Conservation (phyloP, 2,329 filamentous ascomycete genomes). For the Pseudogymnoascus sp. region DNA sequence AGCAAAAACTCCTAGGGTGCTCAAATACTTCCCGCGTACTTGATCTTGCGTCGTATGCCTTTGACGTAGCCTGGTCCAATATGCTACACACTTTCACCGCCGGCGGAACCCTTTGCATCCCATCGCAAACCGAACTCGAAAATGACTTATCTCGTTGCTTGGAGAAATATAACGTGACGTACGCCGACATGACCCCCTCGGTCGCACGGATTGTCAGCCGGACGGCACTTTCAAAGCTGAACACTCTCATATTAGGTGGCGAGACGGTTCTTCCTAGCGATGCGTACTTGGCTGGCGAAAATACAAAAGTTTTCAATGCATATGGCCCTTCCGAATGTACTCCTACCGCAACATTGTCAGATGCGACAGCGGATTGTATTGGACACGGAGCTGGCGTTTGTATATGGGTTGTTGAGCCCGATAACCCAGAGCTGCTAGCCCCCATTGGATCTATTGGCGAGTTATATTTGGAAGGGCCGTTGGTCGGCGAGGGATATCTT, state of each 20-base stretch:
- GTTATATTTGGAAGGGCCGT: slow-evolving; percentile 32
- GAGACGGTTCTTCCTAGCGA: slow-evolving; percentile 63
- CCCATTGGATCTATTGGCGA: slow-evolving; percentile 9
- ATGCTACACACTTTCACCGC: slow-evolving; percentile 8
- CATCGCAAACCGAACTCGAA: slow-evolving; percentile 57
- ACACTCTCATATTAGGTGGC: slow-evolving; percentile 75
- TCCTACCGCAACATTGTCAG: slow-evolving; percentile 50
- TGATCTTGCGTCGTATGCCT: slow-evolving; percentile 12
- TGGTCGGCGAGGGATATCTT: slow-evolving; percentile 52
- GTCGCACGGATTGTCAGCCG: slow-evolving; percentile 80
- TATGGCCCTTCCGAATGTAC: slow-evolving; percentile 85
- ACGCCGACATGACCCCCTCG: slow-evolving; percentile 19
- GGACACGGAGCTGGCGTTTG: slow-evolving; percentile 1
- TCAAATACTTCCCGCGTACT: slow-evolving; percentile 10
- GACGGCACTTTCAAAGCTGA: slow-evolving; percentile 64
- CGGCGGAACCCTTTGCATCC: slow-evolving; percentile 46
- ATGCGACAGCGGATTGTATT: slow-evolving; percentile 11
- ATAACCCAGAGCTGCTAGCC: background rate
- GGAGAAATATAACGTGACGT: slow-evolving; percentile 45
- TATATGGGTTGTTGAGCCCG: slow-evolving; percentile 29
- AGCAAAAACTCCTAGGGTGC: background rate
- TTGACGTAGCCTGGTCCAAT: slow-evolving; percentile 8
- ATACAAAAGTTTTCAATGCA: slow-evolving; percentile 31
- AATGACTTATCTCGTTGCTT: slow-evolving; percentile 62
- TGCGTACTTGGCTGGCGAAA: slow-evolving; percentile 29